Evolutionary conservation across 371 early-diverging fungal species (phyloP).

Genomic region (Basidiobolus meristosporus): DNA sequence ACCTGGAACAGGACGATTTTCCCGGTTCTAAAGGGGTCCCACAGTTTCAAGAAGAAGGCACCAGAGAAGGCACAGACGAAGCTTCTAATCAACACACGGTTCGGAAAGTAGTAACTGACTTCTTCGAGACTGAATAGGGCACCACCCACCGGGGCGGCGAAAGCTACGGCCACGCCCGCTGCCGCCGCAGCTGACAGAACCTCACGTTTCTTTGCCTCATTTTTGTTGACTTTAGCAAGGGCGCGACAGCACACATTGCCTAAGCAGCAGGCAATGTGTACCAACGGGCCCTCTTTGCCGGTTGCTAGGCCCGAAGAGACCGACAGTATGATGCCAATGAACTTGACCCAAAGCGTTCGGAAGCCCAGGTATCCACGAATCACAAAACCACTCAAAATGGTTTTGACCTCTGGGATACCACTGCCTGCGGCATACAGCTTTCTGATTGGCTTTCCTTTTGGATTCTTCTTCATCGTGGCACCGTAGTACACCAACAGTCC

Average conservation of each 20-base stretch:
- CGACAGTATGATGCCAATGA: conserved; percentile 55
- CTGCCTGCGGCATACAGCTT: conserved; percentile 76
- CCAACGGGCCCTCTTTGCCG: conserved; percentile 92
- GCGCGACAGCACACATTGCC: conserved; percentile 67
- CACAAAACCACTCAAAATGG: conserved; percentile 82
- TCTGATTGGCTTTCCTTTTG: no score
- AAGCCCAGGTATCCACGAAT: conserved; percentile 76
- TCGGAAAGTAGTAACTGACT: conserved; percentile 79
- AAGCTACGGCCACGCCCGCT: conserved; percentile 84
- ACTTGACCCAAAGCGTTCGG: conserved; percentile 70
- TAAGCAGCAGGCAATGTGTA: conserved; percentile 80
- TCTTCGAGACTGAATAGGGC: conserved; percentile 81
- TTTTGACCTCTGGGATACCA: conserved; percentile 90
- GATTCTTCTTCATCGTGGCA: no score
- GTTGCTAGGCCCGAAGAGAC: conserved; percentile 67
- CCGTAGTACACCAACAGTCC: no score
- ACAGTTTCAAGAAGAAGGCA: conserved; percentile 55
- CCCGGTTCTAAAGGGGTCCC: conserved; percentile 73
- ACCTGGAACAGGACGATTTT: conserved; percentile 86
- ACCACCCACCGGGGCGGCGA: conserved; percentile 91
- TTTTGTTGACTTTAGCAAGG: conserved; percentile 63
- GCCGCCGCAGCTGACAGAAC: conserved; percentile 74
- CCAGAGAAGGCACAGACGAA: conserved; percentile 83
- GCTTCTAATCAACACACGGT: conserved; percentile 73
- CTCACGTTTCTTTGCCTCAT: conserved; percentile 66